These are phyloP conservation scores for Colletotrichum godetiae DNA, from an alignment of 2,329 filamentous ascomycete genomes.

Conservation along the genomic window DNA sequence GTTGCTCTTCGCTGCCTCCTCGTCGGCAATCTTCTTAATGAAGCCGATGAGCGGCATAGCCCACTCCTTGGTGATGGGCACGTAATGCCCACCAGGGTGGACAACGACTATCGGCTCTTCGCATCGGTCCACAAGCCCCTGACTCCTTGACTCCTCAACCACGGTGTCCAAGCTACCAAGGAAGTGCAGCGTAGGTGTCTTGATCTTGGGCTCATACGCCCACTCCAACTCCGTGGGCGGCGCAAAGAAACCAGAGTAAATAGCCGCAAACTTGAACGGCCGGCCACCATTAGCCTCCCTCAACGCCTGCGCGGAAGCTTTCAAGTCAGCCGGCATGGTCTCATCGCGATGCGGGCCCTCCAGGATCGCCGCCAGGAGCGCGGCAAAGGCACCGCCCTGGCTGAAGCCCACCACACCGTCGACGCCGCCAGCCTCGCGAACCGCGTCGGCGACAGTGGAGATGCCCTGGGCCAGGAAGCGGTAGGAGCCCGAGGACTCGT, in stretches of 20 bases:
- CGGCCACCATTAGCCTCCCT: conserved; percentile 60
- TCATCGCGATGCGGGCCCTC: conserved; percentile 60
- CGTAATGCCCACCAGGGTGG: conserved; percentile 91
- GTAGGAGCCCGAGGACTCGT: conserved; percentile 74
- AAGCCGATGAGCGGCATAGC: conserved; percentile 81
- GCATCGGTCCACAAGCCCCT: conserved; percentile 74
- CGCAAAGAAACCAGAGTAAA: conserved; percentile 82
- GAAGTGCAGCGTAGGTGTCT: conserved; percentile 84
- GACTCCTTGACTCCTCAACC: conserved; percentile 81
- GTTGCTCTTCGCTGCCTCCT: conserved; percentile 37
- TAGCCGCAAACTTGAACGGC: conserved; percentile 76
- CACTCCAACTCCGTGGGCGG: conserved; percentile 70
- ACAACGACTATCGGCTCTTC: conserved; percentile 65
- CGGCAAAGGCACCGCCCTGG: conserved; percentile 80
- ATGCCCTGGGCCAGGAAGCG: conserved; percentile 77
- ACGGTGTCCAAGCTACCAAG: conserved; percentile 88
- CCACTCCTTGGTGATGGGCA: conserved; percentile 86
- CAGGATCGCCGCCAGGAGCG: conserved; percentile 77
- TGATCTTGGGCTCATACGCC: conserved; percentile 77
- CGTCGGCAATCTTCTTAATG: conserved; percentile 59
- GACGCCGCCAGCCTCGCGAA: conserved; percentile 73
- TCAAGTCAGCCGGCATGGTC: conserved; percentile 41
- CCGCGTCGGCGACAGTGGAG: conserved; percentile 67
- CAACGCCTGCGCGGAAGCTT: conserved; percentile 56
- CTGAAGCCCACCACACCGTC: conserved; percentile 87